These are phyloP conservation scores for Clonostachys rhizophaga DNA, from an alignment of 2,329 filamentous ascomycete species.

Conservation along the genomic window DNA sequence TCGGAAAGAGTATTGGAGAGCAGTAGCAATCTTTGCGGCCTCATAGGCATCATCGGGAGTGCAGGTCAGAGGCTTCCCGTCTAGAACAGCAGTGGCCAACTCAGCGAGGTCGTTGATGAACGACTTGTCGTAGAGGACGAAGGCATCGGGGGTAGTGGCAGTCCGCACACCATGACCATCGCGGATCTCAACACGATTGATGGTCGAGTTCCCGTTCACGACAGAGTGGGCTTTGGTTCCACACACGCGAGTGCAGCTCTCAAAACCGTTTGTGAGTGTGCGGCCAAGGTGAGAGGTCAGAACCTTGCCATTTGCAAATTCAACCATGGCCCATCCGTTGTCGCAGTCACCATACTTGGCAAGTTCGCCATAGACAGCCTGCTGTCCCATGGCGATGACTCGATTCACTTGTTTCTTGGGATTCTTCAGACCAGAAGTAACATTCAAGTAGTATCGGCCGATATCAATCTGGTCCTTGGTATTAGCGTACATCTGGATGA, in stretches of 20 bases:
- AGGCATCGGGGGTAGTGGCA: slow-evolving; percentile 7
- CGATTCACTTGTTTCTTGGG: slow-evolving; percentile 21
- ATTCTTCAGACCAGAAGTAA: slow-evolving; percentile 14
- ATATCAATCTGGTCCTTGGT: slow-evolving; percentile 11
- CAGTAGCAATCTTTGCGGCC: slow-evolving; percentile 11
- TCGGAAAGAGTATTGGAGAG: slow-evolving; percentile 14
- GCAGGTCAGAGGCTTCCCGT: slow-evolving; percentile 10
- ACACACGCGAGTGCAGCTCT: slow-evolving; percentile 22
- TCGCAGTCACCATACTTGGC: slow-evolving; percentile 17
- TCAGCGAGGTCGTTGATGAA: slow-evolving; percentile 12
- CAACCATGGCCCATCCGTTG: slow-evolving; percentile 25
- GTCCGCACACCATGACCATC: neutral
- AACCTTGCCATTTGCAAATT: slow-evolving; percentile 27
- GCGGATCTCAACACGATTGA: neutral
- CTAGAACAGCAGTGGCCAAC: slow-evolving; percentile 10
- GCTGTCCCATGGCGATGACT: slow-evolving; percentile 20
- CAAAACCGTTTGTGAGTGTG: slow-evolving; percentile 26
- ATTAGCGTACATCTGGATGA: neutral
- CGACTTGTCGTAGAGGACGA: slow-evolving; percentile 10
- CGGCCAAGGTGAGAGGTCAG: slow-evolving; percentile 22
- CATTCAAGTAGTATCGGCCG: slow-evolving; percentile 15
- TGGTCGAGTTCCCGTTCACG: slow-evolving; percentile 10
- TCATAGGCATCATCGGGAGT: slow-evolving; percentile 12
- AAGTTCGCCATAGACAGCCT: slow-evolving; percentile 20
- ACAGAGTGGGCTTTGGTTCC: slow-evolving; percentile 23